Evolutionary conservation across 2,329 filamentous ascomycete species (phyloP).

Genomic region (Scedosporium aurantiacum): DNA sequence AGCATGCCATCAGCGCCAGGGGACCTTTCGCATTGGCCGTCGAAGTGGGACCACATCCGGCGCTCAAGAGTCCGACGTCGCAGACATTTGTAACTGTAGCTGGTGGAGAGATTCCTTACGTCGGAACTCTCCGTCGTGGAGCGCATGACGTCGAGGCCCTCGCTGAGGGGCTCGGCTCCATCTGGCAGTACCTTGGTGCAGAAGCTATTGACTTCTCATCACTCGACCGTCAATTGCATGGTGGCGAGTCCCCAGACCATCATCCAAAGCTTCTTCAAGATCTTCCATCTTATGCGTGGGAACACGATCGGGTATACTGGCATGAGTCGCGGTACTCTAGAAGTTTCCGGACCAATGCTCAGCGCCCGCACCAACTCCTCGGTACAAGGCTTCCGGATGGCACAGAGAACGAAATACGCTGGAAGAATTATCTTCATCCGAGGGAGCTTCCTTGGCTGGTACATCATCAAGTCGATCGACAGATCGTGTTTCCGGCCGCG

Average conservation of each 20-base stretch:
- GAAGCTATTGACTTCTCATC: constrained; percentile 16
- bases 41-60: constrained; percentile 38
- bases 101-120: constrained; percentile 10
- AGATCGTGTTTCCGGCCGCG: constrained; percentile 34
- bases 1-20: neutral
- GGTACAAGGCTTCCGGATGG: constrained; percentile 33
- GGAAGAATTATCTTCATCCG: constrained; percentile 37
- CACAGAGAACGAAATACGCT: constrained; percentile 31
- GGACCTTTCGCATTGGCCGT: neutral
- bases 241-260: neutral
- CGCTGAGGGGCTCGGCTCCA: constrained; percentile 1
- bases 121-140: constrained; percentile 12
- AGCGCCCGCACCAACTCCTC: constrained; percentile 23
- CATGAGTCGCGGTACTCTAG: constrained; percentile 36
- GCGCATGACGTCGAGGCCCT: constrained; percentile 31
- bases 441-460: constrained; percentile 36
- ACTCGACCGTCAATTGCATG: constrained; percentile 9
- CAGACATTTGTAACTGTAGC: constrained; percentile 35
- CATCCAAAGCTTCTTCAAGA: constrained; percentile 17
- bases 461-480: neutral
- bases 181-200: constrained; percentile 12
- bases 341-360: constrained; percentile 1
- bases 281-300: constrained; percentile 44
- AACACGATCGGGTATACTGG: constrained; percentile 41
- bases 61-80: constrained; percentile 37